Evolutionary conservation across 768 basidiomycete species (phyloP).

Genomic region (Hericium coralloides): DNA sequence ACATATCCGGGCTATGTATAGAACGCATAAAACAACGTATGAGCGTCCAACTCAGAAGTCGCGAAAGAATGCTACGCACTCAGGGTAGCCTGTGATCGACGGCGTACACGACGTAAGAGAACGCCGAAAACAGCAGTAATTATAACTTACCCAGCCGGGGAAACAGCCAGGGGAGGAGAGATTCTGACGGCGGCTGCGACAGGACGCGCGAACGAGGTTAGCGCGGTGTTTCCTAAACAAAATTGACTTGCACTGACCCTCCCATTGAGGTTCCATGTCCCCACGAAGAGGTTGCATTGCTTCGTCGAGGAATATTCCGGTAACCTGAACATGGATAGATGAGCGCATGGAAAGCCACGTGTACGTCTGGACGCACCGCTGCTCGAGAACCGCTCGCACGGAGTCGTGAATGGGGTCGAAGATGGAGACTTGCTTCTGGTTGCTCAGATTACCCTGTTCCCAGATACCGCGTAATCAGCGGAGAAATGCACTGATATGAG

Average conservation of each 20-base stretch:
- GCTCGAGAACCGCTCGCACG: conserved; percentile 60
- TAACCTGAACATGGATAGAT: conserved; percentile 34
- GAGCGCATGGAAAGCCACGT: not conserved
- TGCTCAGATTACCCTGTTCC: conserved; percentile 86
- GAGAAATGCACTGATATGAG: not conserved
- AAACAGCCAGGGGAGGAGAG: conserved; percentile 84
- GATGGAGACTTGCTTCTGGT: conserved; percentile 80
- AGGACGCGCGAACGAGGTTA: not conserved
- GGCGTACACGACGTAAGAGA: not conserved
- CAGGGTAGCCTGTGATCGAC: conserved; percentile 26
- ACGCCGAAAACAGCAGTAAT: not conserved
- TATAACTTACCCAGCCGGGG: conserved; percentile 60
- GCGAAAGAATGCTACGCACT: conserved; percentile 30
- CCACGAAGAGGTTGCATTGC: conserved; percentile 68
- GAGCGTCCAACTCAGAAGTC: no score
- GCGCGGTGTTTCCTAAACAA: no score
- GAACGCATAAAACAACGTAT: no score
- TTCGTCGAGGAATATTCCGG: conserved; percentile 78
- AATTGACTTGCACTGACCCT: conserved; percentile 38
- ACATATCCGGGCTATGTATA: conserved; percentile 67
- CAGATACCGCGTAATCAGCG: not conserved
- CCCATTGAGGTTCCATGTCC: conserved; percentile 97
- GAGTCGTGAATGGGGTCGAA: conserved; percentile 93
- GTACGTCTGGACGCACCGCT: conserved; percentile 38
- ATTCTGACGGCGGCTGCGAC: conserved; percentile 69